Base-by-base conservation (phyloP, 495 filamentous ascomycete genomes). In the Penicillium nucicola region DNA sequence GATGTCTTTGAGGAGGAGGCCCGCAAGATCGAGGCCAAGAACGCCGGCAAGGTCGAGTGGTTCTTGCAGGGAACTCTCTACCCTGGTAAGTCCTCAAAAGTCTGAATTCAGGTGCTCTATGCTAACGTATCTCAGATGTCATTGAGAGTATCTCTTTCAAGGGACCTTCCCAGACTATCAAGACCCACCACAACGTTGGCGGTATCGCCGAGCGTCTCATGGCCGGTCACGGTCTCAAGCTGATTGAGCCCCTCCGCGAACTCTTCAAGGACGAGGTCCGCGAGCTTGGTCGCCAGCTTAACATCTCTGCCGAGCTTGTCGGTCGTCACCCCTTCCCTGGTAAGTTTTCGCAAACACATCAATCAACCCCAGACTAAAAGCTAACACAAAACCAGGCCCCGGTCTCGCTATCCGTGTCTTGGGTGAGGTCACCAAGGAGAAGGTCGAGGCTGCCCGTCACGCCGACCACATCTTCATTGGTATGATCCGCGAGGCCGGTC, bases 391-490 rank as follows among this genome's bases (percentile, higher is more conserved):
- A 35, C 10, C 14, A 25, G 14, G 43, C 11, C 90, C 93, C 1
- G 93, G 92, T 5, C 83, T 98, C 50, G 93, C 85, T 18, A 90
- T 97, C 60, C 83, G 93, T 42, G 85, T 97, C 42, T 73, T 96
- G 1, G 93, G 93, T 32, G 92, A 95, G 50, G 88, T 97, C 4
- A 96, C 87, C 10, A 74, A 76, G 4, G 86, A 91, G 57, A 80
- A 84, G 43, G 84, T 97, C 20, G 79, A 80, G 20, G 95, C 96
- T 32, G 90, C 84, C 13, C 79, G 91, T 14, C 71, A 88, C 59
- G 93, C 93, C 2, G 93, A 97, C 65, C 66, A 88, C 53, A 77
- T 77, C 48, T 98, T 92, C 73, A 95, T 97, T 60, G 76, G 80
- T 45, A 88, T 87, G 81, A 95, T 98, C 69, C 77, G 72, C 40